Base-by-base conservation (phyloP, 768 basidiomycete genomes). In the Termitomyces sp. region DNA sequence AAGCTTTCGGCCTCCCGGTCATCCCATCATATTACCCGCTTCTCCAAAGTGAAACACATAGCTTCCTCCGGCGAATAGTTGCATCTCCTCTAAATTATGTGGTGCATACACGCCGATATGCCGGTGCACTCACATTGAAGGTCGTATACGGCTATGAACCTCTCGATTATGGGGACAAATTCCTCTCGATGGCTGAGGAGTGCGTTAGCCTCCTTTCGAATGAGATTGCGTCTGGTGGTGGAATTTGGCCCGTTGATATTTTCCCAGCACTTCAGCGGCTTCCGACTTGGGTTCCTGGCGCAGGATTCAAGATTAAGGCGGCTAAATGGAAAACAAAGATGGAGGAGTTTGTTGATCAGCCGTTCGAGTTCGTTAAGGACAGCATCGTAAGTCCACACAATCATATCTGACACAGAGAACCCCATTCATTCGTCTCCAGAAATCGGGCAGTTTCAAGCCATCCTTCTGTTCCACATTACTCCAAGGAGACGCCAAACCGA, bases 261-360 rank as follows among this genome's bases (percentile, higher is more conserved):
- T 67, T 79, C 59, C 79, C 80, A 2, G 62, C 64, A 69, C 76
- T 91, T 63, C 79, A 77, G 64, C 67, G 82, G 62, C 65, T 90
- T 27, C 90, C 90, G 0, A 65, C 67, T 16, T 90, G 87, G 85
- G 72, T 82, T 47, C 90, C 90, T 22, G 88, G 88, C 12, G 79
- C 83, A 5, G 79, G 79, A 2, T 93, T 91, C 73, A 82, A 83
- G 67, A 70, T 72, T 20, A 86, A 85, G 57, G 87, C 88, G 0
- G 70, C 57, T 8, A 66, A 59, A 9, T 90, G 89, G 89, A 88
- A 82, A 68, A 76, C 75, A 32, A 80, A 79, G 71, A 81, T 89
- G 70, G 79, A 83, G 48, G 82, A 84, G 60, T 87, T 85, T 50
- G 83, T 85, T 20, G 82, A 90, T 32, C 72, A 73, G 56, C 87